phyloP scores from a whole-genome alignment of 306 rosid genomes.

The Lathyrus tuberosus region DNA sequence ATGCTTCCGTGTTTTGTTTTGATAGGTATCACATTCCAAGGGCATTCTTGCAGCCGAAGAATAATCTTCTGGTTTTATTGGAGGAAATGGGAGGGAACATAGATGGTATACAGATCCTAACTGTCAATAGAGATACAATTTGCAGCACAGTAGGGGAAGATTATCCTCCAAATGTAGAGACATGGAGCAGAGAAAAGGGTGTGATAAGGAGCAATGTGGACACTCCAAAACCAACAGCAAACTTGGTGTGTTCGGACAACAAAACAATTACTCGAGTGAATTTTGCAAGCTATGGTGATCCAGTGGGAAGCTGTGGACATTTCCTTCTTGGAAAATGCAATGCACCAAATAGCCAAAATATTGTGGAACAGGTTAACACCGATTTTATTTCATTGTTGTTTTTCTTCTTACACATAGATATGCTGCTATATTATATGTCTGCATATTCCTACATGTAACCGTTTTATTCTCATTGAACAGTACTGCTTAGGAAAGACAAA shows the following conservation, averaged over 20 bases:
- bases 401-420: background rate
- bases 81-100: slow-evolving; percentile 32
- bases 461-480: slow-evolving; percentile 6
- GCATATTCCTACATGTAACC: background rate
- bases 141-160: slow-evolving; percentile 25
- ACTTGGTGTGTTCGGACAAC: slow-evolving; percentile 9
- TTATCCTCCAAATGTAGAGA: slow-evolving; percentile 31
- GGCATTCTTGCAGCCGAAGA: slow-evolving; percentile 25
- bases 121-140: slow-evolving; percentile 31
- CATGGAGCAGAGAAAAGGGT: slow-evolving; percentile 14
- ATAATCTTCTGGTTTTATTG: slow-evolving; percentile 20
- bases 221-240: slow-evolving; percentile 28
- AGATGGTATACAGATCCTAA: slow-evolving; percentile 26
- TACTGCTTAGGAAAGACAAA: slow-evolving; percentile 31
- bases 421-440: slow-evolving; percentile 1
- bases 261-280: slow-evolving; percentile 4
- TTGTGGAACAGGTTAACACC: slow-evolving; percentile 28
- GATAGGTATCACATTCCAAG: slow-evolving; percentile 33
- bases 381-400: background rate
- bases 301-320: slow-evolving; percentile 19
- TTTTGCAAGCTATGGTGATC: slow-evolving; percentile 33
- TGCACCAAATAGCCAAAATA: slow-evolving; percentile 14
- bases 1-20: slow-evolving; percentile 6
- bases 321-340: slow-evolving; percentile 30
- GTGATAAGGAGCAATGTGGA: slow-evolving; percentile 13